phyloP scores from a whole-genome alignment of 176 grass and related monocot genomes.

The Guadua angustifolia region DNA sequence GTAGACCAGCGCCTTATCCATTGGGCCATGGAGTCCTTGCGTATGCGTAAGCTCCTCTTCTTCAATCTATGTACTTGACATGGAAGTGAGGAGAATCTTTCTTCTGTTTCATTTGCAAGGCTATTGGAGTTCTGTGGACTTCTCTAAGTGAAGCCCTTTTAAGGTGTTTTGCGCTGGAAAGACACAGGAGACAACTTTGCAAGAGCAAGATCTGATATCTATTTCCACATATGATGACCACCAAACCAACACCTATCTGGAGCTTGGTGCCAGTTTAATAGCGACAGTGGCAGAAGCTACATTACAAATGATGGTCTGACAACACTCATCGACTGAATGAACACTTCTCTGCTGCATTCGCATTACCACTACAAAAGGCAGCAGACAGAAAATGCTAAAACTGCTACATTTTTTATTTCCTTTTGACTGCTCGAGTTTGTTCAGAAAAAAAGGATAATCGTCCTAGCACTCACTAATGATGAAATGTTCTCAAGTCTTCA shows the following conservation, averaged over 20 bases:
- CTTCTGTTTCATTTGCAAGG: background rate
- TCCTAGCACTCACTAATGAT: slow-evolving; percentile 39
- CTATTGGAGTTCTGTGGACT: background rate
- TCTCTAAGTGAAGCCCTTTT: background rate
- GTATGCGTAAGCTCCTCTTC: too few species aligned
- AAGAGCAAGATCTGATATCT: background rate
- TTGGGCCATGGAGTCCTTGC: slow-evolving; percentile 61
- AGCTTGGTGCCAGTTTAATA: background rate
- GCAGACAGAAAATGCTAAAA: slow-evolving; percentile 6
- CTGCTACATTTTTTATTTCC: background rate
- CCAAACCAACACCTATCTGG: background rate
- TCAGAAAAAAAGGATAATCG: background rate
- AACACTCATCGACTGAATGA: background rate
- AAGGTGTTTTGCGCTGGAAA: background rate
- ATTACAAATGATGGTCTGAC: background rate
- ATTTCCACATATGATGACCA: background rate
- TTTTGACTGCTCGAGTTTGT: slow-evolving; percentile 16
- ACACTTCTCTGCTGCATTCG: background rate
- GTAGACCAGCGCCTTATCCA: slow-evolving; percentile 96
- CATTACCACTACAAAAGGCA: slow-evolving; percentile 14
- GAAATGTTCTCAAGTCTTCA: slow-evolving; percentile 47
- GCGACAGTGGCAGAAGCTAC: background rate
- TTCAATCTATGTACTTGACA: too few species aligned
- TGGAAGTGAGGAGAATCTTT: too few species aligned
- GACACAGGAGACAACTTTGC: background rate